A percentile compares a stretch with the other conserved stretches of the same genome.
Evolutionary conservation across 805 yeast genomes (phyloP).

Genomic region (Metschnikowia vanudenii): DNA sequence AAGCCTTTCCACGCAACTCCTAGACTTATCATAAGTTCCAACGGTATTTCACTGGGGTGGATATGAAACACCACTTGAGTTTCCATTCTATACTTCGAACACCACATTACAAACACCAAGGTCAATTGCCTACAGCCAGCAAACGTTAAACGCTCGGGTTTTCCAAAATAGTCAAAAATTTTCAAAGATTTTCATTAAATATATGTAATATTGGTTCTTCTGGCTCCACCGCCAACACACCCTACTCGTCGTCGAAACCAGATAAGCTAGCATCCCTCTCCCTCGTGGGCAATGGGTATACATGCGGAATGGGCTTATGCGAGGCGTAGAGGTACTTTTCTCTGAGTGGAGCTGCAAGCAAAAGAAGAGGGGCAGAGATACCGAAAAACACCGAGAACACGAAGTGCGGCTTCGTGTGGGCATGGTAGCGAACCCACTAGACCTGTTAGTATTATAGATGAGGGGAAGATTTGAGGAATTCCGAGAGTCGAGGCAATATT

Average conservation of each 20-base stretch:
- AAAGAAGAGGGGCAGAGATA: conserved; percentile 61
- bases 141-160: too few species aligned
- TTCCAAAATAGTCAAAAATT: too few species aligned
- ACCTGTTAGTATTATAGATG: conserved; percentile 10
- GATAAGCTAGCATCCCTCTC: conserved; percentile 46
- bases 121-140: too few species aligned
- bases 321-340: conserved; percentile 64
- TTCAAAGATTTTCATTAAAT: too few species aligned
- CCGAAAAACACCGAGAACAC: conserved; percentile 67
- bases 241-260: conserved; percentile 53
- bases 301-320: conserved; percentile 62
- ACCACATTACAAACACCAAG: too few species aligned
- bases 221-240: not conserved
- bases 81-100: too few species aligned
- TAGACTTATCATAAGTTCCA: too few species aligned
- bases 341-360: conserved; percentile 65
- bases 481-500: too few species aligned
- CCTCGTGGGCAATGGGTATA: conserved; percentile 56
- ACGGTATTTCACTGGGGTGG: too few species aligned
- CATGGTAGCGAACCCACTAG: conserved; percentile 74
- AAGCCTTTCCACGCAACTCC: too few species aligned
- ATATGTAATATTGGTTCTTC: not conserved
- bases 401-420: conserved; percentile 74
- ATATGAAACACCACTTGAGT: too few species aligned
- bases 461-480: too few species aligned